Evolutionary conservation across 305 asterid species (phyloP), one percentile per base, ranked within the genome.

Genomic region (Withania somnifera): DNA sequence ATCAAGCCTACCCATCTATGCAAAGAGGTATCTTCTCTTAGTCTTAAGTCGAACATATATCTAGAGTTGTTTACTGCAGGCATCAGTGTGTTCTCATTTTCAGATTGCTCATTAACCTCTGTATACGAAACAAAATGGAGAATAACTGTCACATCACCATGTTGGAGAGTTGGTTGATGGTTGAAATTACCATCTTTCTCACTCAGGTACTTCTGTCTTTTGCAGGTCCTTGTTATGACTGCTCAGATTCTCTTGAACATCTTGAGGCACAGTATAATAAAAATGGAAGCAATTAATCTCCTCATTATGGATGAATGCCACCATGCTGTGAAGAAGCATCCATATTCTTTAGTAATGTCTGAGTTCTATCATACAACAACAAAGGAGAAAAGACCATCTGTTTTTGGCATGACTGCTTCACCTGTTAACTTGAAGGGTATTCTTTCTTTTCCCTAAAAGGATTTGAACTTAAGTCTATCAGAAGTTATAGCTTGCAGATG

Each of bases 301-400:
- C 97, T 97, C 84, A 92, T 97, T 86, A 87, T 97, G 92, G 99
- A 97, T 28, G 99, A 97, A 87, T 97, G 99, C 68, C 99, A 97
- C 90, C 99, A 97, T 93, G 99, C 99, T 84, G 99, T 97, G 86
- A 97, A 97, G 93, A 97, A 97, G 86, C 99, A 97, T 87, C 99
- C 99, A 20, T 97, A 94, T 86, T 97, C 99, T 82, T 86, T 97
- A 82, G 99, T 97, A 84, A 97, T 97, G 99, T 97, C 98, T 36
- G 98, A 97, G 89, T 97, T 97, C 90, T 97, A 97, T 88, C 98
- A 97, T 87, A 93, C 96, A 52, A 92, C 97, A 50, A 91, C 90
- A 30, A 93, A 91, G 91, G 98, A 89, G 87, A 94, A 91, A 89
- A 90, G 99, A 83, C 99, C 99, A 77, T 90, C 98, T 67, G 93